These are phyloP conservation scores for Aureobasidium sp. DNA, from an alignment of 2,329 filamentous ascomycete species.

Conservation along the genomic window DNA sequence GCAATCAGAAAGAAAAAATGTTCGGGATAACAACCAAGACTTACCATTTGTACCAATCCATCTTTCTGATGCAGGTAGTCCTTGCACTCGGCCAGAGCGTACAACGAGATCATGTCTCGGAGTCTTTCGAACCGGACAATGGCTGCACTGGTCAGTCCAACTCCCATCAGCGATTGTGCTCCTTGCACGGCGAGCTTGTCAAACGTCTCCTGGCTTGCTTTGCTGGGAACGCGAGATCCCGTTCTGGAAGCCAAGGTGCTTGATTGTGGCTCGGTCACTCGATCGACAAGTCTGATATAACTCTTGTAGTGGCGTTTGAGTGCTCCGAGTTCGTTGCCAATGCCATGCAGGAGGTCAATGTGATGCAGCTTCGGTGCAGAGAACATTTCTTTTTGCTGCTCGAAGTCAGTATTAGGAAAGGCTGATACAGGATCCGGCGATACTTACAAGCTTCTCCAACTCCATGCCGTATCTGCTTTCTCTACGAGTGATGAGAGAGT, in stretches of 20 bases:
- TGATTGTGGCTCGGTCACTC: slow-evolving; percentile 43
- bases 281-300: slow-evolving; percentile 51
- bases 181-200: neutral
- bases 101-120: slow-evolving; percentile 49
- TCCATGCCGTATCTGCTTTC: slow-evolving; percentile 39
- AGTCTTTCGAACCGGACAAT: slow-evolving; percentile 51
- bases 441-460: slow-evolving; percentile 41
- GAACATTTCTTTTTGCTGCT: slow-evolving; percentile 46
- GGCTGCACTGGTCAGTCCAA: slow-evolving; percentile 40
- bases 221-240: slow-evolving; percentile 31
- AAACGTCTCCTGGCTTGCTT: slow-evolving; percentile 24
- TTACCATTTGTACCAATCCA: slow-evolving; percentile 57
- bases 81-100: slow-evolving; percentile 53
- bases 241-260: slow-evolving; percentile 33
- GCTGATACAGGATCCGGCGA: neutral
- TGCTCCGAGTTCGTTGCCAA: slow-evolving; percentile 52
- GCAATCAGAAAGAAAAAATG: neutral
- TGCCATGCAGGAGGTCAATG: slow-evolving; percentile 46
- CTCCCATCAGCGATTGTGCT: slow-evolving; percentile 34
- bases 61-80: slow-evolving; percentile 62
- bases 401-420: slow-evolving; percentile 11
- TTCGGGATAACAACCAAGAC: slow-evolving; percentile 16
- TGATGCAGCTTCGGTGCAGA: slow-evolving; percentile 37
- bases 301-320: slow-evolving; percentile 52
- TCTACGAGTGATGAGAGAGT: slow-evolving; percentile 44